Evolutionary conservation across 1,139 yeast species (phyloP).

Genomic region (Nakaseomyces uthaithaninus): DNA sequence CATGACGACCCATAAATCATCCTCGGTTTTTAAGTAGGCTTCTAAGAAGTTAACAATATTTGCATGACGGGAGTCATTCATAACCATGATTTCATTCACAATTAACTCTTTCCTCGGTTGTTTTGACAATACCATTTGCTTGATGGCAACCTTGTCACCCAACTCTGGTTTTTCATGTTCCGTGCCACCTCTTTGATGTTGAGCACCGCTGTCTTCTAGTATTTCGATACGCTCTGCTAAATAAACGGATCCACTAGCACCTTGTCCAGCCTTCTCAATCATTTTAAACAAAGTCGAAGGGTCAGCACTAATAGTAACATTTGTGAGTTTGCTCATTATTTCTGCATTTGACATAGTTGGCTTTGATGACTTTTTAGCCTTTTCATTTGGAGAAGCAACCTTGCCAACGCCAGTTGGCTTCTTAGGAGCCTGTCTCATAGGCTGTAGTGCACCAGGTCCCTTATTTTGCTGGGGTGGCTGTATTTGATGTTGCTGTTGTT

Average conservation of each 20-base stretch:
- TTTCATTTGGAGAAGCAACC: slow-evolving; percentile 30
- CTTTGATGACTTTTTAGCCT: slow-evolving; percentile 50
- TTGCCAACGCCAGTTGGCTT: slow-evolving; percentile 30
- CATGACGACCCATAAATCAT: slow-evolving; percentile 79
- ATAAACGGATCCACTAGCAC: slow-evolving; percentile 95
- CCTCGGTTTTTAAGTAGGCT: slow-evolving; percentile 59
- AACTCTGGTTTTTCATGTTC: slow-evolving; percentile 32
- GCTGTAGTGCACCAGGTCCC: slow-evolving; percentile 20
- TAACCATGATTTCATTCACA: slow-evolving; percentile 83
- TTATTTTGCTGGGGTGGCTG: slow-evolving; percentile 7
- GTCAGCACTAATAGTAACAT: slow-evolving; percentile 75
- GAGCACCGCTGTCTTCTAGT: slow-evolving; percentile 15
- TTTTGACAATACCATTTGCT: slow-evolving; percentile 84
- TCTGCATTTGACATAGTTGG: slow-evolving; percentile 80
- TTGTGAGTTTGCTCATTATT: slow-evolving; percentile 70
- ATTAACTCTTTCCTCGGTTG: slow-evolving; percentile 91
- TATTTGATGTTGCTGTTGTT: slow-evolving; percentile 11
- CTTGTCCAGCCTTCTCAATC: slow-evolving; percentile 97
- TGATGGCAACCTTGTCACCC: slow-evolving; percentile 62
- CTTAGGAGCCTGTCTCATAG: slow-evolving; percentile 32
- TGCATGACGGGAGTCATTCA: slow-evolving; percentile 84
- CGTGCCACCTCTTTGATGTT: slow-evolving; percentile 9
- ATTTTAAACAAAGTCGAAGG: slow-evolving; percentile 81
- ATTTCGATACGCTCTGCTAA: slow-evolving; percentile 58
- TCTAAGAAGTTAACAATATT: slow-evolving; percentile 88